A percentile compares a stretch with the other conserved stretches of the same genome.
These are phyloP conservation scores for Clathrospora elynae DNA, from an alignment of 2,329 filamentous ascomycete species.

Conservation along the genomic window DNA sequence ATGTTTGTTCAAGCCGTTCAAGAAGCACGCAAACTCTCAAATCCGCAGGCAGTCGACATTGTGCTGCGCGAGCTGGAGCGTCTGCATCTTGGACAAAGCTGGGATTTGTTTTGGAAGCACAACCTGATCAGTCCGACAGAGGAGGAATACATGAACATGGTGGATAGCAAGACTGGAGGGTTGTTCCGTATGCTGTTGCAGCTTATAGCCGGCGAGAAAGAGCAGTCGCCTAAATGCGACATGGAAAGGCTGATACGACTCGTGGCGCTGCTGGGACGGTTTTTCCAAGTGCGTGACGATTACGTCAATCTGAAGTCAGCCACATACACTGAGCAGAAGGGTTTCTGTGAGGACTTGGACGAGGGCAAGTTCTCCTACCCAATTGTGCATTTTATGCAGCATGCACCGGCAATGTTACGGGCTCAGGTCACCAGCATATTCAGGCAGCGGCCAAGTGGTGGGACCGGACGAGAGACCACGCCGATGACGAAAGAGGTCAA, in stretches of 20 bases:
- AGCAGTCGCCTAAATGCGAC: neutral
- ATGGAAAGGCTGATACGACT: neutral
- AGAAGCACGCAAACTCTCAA: neutral
- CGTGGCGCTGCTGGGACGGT: conserved; percentile 62
- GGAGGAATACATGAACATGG: conserved; percentile 1
- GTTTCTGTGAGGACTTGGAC: conserved; percentile 87
- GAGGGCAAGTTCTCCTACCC: conserved; percentile 54
- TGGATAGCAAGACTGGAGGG: conserved; percentile 1
- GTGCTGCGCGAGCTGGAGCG: neutral
- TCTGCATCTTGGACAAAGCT: neutral
- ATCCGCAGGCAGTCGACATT: neutral
- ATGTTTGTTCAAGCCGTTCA: neutral
- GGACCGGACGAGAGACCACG: no score
- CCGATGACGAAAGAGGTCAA: no score
- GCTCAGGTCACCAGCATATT: no score
- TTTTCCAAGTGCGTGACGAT: conserved; percentile 88
- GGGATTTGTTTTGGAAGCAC: neutral
- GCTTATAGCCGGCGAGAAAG: neutral
- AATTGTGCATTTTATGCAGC: neutral
- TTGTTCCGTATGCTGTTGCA: neutral
- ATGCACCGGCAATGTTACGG: neutral
- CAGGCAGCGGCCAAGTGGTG: no score
- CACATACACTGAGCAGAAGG: conserved; percentile 80
- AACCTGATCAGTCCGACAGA: neutral
- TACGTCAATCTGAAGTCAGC: conserved; percentile 73